Conservation (phyloP, 2,329 filamentous ascomycete genomes). For the Teratosphaeria viscida region DNA sequence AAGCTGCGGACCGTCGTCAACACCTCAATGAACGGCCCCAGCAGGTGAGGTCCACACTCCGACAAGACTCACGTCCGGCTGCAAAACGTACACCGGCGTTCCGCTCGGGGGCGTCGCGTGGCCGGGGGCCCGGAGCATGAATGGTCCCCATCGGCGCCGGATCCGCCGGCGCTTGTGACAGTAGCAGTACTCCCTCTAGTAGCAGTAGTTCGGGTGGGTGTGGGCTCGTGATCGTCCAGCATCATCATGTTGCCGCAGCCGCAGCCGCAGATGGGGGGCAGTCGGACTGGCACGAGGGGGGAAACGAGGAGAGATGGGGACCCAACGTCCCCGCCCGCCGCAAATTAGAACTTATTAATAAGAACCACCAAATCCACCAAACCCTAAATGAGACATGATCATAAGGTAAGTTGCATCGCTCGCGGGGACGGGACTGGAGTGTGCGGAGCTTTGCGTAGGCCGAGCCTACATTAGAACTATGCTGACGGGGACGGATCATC, state of each 20-base stretch:
- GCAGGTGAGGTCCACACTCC: background rate
- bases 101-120: background rate
- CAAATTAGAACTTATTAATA: background rate
- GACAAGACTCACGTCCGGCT: background rate
- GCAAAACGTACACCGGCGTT: background rate
- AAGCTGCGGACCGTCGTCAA: background rate
- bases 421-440: background rate
- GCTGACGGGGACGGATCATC: background rate
- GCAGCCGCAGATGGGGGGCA: background rate
- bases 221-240: background rate
- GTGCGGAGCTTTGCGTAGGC: background rate
- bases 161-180: background rate
- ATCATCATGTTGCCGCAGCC: background rate
- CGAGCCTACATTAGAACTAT: background rate
- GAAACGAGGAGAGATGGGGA: background rate
- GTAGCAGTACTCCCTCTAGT: background rate
- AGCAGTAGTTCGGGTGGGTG: background rate
- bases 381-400: background rate
- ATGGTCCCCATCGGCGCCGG: background rate
- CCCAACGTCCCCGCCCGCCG: background rate
- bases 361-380: background rate
- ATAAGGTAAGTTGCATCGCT: too few species aligned
- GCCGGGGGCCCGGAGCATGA: background rate
- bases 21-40: background rate
- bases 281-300: background rate